Percentiles rank a stretch among this genome's conserved stretches.
These are phyloP conservation scores for Exidia glandulosa DNA, from an alignment of 768 basidiomycete species.

Conservation along the genomic window DNA sequence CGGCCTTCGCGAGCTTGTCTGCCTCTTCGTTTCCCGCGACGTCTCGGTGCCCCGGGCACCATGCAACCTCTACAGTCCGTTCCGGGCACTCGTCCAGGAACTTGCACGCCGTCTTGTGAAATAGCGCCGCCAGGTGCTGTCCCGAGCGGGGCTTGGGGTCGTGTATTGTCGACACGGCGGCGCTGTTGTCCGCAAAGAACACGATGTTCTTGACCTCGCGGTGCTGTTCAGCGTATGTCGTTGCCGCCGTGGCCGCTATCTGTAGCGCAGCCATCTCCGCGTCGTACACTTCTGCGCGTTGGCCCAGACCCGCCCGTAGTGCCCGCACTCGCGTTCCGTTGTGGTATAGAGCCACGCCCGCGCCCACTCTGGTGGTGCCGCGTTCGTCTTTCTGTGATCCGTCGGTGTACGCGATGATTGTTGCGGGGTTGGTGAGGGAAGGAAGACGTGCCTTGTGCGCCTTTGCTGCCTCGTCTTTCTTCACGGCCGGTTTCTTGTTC, in stretches of 20 bases:
- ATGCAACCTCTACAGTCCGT: constrained; percentile 8
- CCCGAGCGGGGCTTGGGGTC: constrained; percentile 3
- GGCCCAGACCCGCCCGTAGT: constrained; percentile 12
- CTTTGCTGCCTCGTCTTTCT: constrained; percentile 3
- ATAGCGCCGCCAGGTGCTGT: constrained; percentile 10
- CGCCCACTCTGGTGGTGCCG: not conserved
- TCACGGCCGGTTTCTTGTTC: not conserved
- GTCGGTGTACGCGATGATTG: constrained; percentile 6
- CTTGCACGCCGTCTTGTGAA: too few species aligned
- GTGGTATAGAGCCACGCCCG: constrained; percentile 2
- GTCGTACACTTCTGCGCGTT: constrained; percentile 17
- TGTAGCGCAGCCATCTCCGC: constrained; percentile 17
- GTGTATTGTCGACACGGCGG: constrained; percentile 2
- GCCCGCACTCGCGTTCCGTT: not conserved
- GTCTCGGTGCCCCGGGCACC: constrained; percentile 15
- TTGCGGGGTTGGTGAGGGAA: not conserved
- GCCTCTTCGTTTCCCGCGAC: constrained; percentile 15
- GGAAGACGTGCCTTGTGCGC: not conserved
- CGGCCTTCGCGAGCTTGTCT: constrained; percentile 15
- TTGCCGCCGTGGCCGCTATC: constrained; percentile 9
- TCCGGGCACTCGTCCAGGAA: constrained; percentile 7
- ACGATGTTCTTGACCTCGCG: not conserved
- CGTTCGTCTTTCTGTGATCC: constrained; percentile 4
- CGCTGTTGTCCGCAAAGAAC: constrained; percentile 12
- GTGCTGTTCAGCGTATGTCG: constrained; percentile 1